Evolutionary conservation across 768 basidiomycete genomes (phyloP), one percentile per base, ranked within the genome.

Genomic region (Suillus subluteus): DNA sequence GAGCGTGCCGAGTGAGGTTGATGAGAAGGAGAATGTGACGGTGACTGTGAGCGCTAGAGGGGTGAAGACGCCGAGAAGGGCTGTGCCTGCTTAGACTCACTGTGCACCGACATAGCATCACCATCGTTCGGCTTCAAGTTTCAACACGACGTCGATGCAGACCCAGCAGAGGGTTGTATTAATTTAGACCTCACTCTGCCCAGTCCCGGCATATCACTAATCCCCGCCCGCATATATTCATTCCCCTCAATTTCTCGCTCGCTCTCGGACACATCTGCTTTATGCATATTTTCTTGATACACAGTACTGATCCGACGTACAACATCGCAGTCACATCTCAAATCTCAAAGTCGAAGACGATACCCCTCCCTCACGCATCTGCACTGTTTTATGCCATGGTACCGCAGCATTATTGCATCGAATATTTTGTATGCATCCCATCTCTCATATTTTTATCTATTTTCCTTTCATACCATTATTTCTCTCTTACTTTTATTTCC

Each of bases 11-110:
- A 84, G 81, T 67, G 84, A 85, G 74, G 71, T 77, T 41, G 83
- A 84, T 63, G 88, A 89, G 73, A 90, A 89, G 77, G 88, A 89
- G 78, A 90, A 90, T 59, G 71, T 72, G 23, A 74, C 70, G 63
- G 76, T 76, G 43, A 63, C 56, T 50, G 23, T 26, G 59, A 72
- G 6, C 18, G 21, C 18, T 43, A 23, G 41, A 12, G 41, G 23
- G n/a, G 30, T 43, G 58, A 74, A 68, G 58, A 56, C 61, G 12
- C 61, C 62, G 12, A 70, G 73, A 64, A 71, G 74, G 70, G 66
- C 67, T 58, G 48, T 69, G 23, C 71, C 63, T 6, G 59, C 71
- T 65, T 74, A 67, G 69, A 23, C 16, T 26, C 6, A 16, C 16
- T 59, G 8, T 6, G 55, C 32, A 11, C 5, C 30, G 15, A 55